These are phyloP conservation scores for slime mould (Dictyostelium discoideum) DNA, from an alignment of 78 protist species.

Conservation along the genomic window dicty_2.7 NC_007089.4:663001-663500, in stretches of 20 bases:
- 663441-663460: constrained; percentile 16
- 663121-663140: background rate
- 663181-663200: background rate
- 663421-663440: constrained; percentile 62
- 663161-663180: constrained; percentile 46
- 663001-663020: constrained; percentile 66
- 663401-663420: constrained; percentile 70
- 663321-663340: background rate
- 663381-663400: background rate
- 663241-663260: constrained; percentile 40
- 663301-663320: background rate
- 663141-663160: constrained; percentile 67
- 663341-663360: background rate
- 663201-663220: constrained; percentile 13
- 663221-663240: constrained; percentile 25
- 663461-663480: constrained; percentile 89
- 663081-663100: too few relatives aligned
- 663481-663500: constrained; percentile 39
- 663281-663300: constrained; percentile 79
- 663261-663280: constrained; percentile 74
- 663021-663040: constrained; percentile 79
- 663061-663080: background rate
- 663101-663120: background rate
- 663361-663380: too few relatives aligned
- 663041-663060: background rate